Conservation (phyloP, 805 yeast genomes). For the Crinitomyces ghanaensis region DNA sequence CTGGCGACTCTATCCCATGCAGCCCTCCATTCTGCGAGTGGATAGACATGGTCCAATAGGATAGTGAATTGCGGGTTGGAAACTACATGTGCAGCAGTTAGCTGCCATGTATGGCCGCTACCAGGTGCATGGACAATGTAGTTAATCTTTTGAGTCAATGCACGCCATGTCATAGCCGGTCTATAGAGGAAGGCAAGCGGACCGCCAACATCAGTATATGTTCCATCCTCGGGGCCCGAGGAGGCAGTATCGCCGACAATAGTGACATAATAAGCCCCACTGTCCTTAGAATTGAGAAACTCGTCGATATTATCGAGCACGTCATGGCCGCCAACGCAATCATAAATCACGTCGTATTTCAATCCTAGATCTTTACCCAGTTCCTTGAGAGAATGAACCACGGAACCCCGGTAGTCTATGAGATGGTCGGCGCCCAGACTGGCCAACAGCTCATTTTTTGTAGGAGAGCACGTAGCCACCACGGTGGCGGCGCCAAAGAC, state of each 20-base stretch:
- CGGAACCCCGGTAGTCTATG: slow-evolving; percentile 36
- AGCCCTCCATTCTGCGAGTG: slow-evolving; percentile 36
- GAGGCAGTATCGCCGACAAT: slow-evolving; percentile 40
- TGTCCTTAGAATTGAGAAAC: slow-evolving; percentile 35
- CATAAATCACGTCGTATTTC: slow-evolving; percentile 50
- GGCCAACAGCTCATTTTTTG: slow-evolving; percentile 35
- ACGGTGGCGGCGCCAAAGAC: slow-evolving; percentile 37
- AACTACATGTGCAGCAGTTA: slow-evolving; percentile 34
- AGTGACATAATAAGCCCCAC: slow-evolving; percentile 40
- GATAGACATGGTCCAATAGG: slow-evolving; percentile 42
- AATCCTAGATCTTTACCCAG: neutral
- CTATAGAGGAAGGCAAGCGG: neutral
- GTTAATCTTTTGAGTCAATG: neutral
- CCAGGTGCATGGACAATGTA: neutral
- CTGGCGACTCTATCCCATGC: slow-evolving; percentile 40
- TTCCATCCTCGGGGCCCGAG: neutral
- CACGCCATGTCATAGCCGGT: neutral
- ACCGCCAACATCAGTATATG: neutral
- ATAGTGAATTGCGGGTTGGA: slow-evolving; percentile 35
- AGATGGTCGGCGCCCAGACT: slow-evolving; percentile 46
- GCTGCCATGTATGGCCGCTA: slow-evolving; percentile 24
- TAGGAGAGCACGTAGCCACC: slow-evolving; percentile 42
- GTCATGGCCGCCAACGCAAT: slow-evolving; percentile 50
- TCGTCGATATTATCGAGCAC: slow-evolving; percentile 34
- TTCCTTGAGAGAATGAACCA: neutral